A percentile compares a stretch with the other conserved stretches of the same genome.
Evolutionary conservation across 208 protist species (phyloP).

Genomic region (Acanthamoeba polyphaga): DNA sequence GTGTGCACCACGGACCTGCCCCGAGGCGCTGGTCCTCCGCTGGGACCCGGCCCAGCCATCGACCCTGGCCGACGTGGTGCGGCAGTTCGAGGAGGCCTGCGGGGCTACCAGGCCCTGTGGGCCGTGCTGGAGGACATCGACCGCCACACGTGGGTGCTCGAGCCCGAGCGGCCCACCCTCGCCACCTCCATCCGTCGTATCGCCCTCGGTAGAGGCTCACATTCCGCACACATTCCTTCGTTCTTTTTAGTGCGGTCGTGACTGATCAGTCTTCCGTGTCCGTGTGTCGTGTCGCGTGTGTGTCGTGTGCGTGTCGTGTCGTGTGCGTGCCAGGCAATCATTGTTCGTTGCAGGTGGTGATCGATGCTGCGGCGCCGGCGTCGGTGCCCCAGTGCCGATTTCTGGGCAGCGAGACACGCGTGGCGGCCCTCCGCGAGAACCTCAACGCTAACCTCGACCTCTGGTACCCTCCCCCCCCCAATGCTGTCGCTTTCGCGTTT

Average conservation of each 20-base stretch:
- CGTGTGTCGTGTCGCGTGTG: no score
- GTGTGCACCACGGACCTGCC: slow-evolving; percentile 15
- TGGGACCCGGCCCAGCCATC: not conserved
- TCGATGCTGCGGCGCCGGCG: not conserved
- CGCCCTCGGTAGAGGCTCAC: not conserved
- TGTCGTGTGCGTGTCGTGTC: not conserved
- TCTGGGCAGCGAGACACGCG: not conserved
- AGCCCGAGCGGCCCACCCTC: not conserved
- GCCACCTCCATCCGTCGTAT: not conserved
- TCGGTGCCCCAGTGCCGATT: slow-evolving; percentile 12
- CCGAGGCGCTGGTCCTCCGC: not conserved
- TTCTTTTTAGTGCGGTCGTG: no score
- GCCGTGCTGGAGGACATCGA: slow-evolving; percentile 4
- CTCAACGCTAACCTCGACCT: slow-evolving; percentile 7
- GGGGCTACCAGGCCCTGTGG: slow-evolving; percentile 9
- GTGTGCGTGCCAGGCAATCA: not conserved
- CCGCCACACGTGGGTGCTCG: slow-evolving; percentile 4
- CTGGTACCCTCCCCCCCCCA: not conserved
- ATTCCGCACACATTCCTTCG: not conserved
- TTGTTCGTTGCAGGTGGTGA: slow-evolving; percentile 3
- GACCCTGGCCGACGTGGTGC: not conserved
- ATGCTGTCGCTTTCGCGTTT: no score
- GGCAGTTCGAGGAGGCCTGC: not conserved
- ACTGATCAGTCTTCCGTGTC: not conserved
- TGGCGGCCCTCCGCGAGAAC: not conserved